Base-by-base conservation (phyloP, 2,329 filamentous ascomycete species). In the Sclerotinia borealis region DNA sequence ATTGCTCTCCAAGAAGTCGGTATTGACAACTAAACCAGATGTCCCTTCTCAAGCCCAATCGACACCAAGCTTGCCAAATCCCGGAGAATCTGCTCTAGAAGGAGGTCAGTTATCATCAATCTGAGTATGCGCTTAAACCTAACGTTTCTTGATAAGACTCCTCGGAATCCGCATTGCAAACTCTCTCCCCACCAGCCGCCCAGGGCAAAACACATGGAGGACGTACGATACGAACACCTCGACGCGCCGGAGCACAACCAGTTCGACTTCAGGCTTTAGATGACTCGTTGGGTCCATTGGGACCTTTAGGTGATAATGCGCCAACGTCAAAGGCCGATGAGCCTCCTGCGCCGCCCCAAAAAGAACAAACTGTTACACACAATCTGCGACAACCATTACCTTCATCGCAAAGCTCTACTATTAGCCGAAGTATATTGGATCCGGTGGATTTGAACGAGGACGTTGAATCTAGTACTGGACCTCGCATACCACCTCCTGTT, bases 231-330 rank as follows among this genome's bases (percentile, higher is more conserved):
- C 70, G 76, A 66, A 72, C 72, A 19, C 74, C 74, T 63, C 85
- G 86, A 68, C 84, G 86, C 66, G 79, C 92, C 72, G 87, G 88
- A 69, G 87, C 88, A 64, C 89, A 93, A 74, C 85, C 89, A 36
- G 92, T 90, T 52, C 88, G 86, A 61, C 87, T 93, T 65, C 87
- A 93, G 77, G 88, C 88, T 66, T 88, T 91, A 69, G 85, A 88
- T 73, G 84, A 87, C 67, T 88, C 89, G 63, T 83, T 93, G 51
- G 91, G 91, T 1, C 91, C 91, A 27, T 79, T 96, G 59, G 91
- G 91, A 64, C 88, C 87, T 3, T 76, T 88, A 34, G 84, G 84
- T 59, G 82, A 82, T 64, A 78, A 77, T 72, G 67, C 71, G 68
- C 65, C 71, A 63, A 62, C 71, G 63, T 45, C 73, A 13, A 75